Percentiles rank a stretch among this genome's conserved stretches.
Conservation (phyloP, 306 rosid species). For the Cercis canadensis region DNA sequence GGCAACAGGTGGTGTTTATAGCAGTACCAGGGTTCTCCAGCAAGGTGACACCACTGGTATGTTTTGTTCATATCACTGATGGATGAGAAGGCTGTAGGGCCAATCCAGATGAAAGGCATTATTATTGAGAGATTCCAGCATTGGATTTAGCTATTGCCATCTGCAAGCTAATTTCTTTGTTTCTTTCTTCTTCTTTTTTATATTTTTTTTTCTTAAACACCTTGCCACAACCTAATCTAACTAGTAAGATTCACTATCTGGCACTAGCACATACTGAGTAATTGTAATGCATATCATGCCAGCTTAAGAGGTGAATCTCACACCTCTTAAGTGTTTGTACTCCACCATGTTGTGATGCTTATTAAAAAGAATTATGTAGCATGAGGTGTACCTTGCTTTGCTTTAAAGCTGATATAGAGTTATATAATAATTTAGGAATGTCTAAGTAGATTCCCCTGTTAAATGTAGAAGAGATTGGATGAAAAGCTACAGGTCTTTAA, state of each 20-base stretch:
- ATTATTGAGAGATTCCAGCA: slow-evolving; percentile 2
- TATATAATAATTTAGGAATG: too few species aligned
- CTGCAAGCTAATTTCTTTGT: background rate
- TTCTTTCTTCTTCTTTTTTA: background rate
- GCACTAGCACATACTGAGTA: background rate
- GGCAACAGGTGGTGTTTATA: slow-evolving; percentile 1
- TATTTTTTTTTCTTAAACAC: background rate
- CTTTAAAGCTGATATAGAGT: too few species aligned
- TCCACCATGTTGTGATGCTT: too few species aligned
- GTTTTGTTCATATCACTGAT: background rate
- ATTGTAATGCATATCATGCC: background rate
- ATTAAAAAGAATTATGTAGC: too few species aligned
- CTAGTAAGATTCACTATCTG: background rate
- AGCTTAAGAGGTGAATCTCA: too few species aligned
- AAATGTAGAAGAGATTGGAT: too few species aligned
- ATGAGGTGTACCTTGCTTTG: too few species aligned
- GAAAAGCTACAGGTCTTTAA: too few species aligned
- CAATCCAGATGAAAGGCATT: slow-evolving; percentile 15
- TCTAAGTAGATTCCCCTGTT: too few species aligned
- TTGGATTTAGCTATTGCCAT: background rate
- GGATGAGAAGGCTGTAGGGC: background rate
- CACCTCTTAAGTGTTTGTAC: background rate
- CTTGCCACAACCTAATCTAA: slow-evolving; percentile 6
- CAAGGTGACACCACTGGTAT: slow-evolving; percentile 5
- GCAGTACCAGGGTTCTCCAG: slow-evolving; percentile 13